Evolutionary conservation across 176 grass and related monocot species (phyloP), one percentile per base, ranked within the genome.

Genomic region (Tillandsia leiboldiana): DNA sequence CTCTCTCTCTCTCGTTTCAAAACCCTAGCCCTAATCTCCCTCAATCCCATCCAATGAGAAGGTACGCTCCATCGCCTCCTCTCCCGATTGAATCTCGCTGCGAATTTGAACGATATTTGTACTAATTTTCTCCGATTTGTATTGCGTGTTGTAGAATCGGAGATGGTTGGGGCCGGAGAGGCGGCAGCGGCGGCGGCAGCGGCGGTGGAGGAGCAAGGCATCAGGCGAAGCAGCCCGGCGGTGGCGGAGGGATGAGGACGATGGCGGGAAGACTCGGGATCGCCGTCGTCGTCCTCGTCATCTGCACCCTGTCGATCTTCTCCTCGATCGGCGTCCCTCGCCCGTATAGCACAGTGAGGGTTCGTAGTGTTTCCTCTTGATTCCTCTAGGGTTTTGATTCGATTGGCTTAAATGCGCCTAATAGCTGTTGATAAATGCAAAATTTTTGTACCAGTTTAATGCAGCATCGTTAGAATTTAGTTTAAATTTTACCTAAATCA

Each of bases 121-220:
- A 17, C n/a, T 57, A 17, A 15, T 57, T 17, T 50, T 58, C 24
- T 56, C 7, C 49, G 51, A 42, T 73, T 26, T 15, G 26, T 2
- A n/a, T 69, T 51, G 49, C 51, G 70, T 51, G 59, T 58, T 58
- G 10, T 33, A 81, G 70, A 20, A 64, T 71, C 18, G 79, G 79
- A 67, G 79, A 81, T 14, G 17, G 49, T 18, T 81, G 49, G 71
- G 79, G 70, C 12, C 62, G 79, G 64, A 81, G 79, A 74, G 79
- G 79, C 17, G 77, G 26, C 49, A 28, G 53, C 11, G 78, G 78
- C 71, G 33, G 33, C 33, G 33, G 33, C 33, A 3, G 33, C 33
- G 33, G 15, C 71, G 63, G 75, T 78, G 2, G 53, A 5, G 50
- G 9, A 52, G 66, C 65, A 27, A 76, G 77, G 61, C 33, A 42